Evolutionary conservation across 345 rosid genomes (phyloP).

Genomic region (Camelina sativa): DNA sequence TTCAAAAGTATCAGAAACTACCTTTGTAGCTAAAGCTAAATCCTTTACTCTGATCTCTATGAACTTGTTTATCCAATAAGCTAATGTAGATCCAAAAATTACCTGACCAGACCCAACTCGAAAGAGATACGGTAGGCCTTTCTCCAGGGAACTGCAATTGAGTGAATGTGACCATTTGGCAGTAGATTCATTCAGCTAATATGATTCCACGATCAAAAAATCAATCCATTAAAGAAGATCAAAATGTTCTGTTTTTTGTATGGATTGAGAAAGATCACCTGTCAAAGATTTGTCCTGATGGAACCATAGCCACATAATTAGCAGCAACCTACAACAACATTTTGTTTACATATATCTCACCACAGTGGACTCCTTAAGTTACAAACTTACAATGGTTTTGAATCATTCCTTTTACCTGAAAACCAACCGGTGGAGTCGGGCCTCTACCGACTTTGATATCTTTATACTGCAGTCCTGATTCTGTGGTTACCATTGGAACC

Average conservation of each 20-base stretch:
- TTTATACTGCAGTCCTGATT: slow-evolving; percentile 86
- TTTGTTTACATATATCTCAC: not conserved
- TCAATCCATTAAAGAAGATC: slow-evolving; percentile 7
- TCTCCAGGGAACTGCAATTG: slow-evolving; percentile 80
- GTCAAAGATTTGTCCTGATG: slow-evolving; percentile 92
- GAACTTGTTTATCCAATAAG: not conserved
- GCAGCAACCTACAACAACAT: slow-evolving; percentile 75
- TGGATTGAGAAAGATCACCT: slow-evolving; percentile 52
- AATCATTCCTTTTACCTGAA: slow-evolving; percentile 58
- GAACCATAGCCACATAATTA: slow-evolving; percentile 95
- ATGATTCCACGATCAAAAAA: slow-evolving; percentile 3
- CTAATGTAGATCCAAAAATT: not conserved
- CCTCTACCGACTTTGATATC: slow-evolving; percentile 88
- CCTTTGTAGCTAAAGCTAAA: not conserved
- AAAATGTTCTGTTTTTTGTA: not conserved
- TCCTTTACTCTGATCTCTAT: not conserved
- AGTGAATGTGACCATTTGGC: slow-evolving; percentile 39
- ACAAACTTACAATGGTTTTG: slow-evolving; percentile 12
- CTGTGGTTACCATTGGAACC: slow-evolving; percentile 92
- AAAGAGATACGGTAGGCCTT: slow-evolving; percentile 75
- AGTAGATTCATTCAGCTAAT: slow-evolving; percentile 35
- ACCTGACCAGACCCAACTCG: slow-evolving; percentile 98
- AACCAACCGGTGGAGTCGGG: slow-evolving; percentile 90
- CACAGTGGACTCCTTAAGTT: no score
- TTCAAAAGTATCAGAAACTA: slow-evolving; percentile 16